These are phyloP conservation scores for Pythium periplocum DNA, from an alignment of 352 stramenopile species.

Conservation along the genomic window DNA sequence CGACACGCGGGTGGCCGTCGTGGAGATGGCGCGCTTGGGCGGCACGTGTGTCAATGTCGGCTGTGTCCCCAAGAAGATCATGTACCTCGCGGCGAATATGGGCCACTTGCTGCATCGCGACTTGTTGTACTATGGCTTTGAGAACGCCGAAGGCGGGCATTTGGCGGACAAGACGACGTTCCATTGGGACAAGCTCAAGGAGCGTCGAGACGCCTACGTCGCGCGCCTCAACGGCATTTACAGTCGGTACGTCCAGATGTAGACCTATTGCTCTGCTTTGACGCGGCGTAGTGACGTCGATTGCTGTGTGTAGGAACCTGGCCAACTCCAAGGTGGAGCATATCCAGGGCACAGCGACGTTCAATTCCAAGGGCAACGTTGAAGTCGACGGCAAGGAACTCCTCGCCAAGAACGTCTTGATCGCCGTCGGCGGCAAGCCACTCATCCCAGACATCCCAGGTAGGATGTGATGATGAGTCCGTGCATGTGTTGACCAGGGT, in stretches of 20 bases:
- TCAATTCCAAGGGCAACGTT: slow-evolving; percentile 78
- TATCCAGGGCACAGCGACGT: slow-evolving; percentile 85
- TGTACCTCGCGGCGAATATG: slow-evolving; percentile 84
- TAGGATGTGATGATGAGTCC: slow-evolving; percentile 1
- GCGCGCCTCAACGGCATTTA: slow-evolving; percentile 96
- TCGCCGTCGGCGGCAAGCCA: slow-evolving; percentile 55
- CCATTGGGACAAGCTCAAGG: slow-evolving; percentile 91
- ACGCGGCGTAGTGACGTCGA: no score
- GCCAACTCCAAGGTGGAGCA: slow-evolving; percentile 87
- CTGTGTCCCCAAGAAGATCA: slow-evolving; percentile 99
- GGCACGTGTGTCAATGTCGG: slow-evolving; percentile 99
- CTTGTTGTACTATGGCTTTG: slow-evolving; percentile 51
- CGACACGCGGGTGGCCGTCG: slow-evolving; percentile 92
- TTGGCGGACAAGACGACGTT: slow-evolving; percentile 50
- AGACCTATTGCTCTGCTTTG: no score
- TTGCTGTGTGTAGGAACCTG: slow-evolving; percentile 55
- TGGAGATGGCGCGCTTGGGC: slow-evolving; percentile 89
- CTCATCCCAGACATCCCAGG: slow-evolving; percentile 52
- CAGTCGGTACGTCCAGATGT: slow-evolving; percentile 32
- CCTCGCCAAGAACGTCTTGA: slow-evolving; percentile 52
- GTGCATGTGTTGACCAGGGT: no score
- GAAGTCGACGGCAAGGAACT: slow-evolving; percentile 64
- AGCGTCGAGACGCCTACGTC: slow-evolving; percentile 93
- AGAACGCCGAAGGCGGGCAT: slow-evolving; percentile 26
- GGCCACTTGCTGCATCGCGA: slow-evolving; percentile 50